Evolutionary conservation across 805 yeast species (phyloP), one percentile per base, ranked within the genome.

Genomic region (Metschnikowia bowlesiae): DNA sequence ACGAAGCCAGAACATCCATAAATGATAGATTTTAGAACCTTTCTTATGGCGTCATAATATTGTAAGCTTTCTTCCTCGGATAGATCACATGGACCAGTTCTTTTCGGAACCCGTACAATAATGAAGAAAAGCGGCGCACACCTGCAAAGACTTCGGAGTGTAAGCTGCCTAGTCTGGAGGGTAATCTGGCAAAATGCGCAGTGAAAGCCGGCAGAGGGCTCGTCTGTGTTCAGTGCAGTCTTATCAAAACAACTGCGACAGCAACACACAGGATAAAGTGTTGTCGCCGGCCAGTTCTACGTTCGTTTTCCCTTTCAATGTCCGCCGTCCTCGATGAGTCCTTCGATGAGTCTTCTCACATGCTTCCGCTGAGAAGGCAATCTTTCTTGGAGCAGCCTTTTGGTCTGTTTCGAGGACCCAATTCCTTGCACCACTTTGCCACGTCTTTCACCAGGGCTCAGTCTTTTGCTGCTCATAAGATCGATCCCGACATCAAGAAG

Each of bases 401-500:
- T 28, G 85, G 85, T 2, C 82, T 86, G 16, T 82, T 81, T 62
- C 75, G 75, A 60, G 85, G 89, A 42, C 73, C 75, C 14, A 86
- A 86, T 66, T 85, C 94, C 30, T 64, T 89, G 39, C 82, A 84
- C 51, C 82, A 87, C 49, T 89, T 89, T 68, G 95, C 95, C 1
- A 81, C 87, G 11, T 88, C 96, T 0, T 82, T 78, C 61, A 79
- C 82, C 37, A 77, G 96, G 63, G 94, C 96, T 1, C 92, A 87
- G 63, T 48, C 50, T 44, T 79, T 76, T 63, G 74, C 78, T 44
- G 78, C 82, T 10, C 62, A 65, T 28, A 69, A 69, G 47, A 58
- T 78, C 30, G 84, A 79, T 57, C 75, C 77, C 29, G 73, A 78
- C 34, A 81, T 86, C 56, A 80, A 75, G 58, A 79, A 82, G 22